Percentiles rank a stretch among this genome's conserved stretches.
phyloP scores from a whole-genome alignment of 2,329 filamentous ascomycete genomes.

The Aspergillus tubingensis region DNA sequence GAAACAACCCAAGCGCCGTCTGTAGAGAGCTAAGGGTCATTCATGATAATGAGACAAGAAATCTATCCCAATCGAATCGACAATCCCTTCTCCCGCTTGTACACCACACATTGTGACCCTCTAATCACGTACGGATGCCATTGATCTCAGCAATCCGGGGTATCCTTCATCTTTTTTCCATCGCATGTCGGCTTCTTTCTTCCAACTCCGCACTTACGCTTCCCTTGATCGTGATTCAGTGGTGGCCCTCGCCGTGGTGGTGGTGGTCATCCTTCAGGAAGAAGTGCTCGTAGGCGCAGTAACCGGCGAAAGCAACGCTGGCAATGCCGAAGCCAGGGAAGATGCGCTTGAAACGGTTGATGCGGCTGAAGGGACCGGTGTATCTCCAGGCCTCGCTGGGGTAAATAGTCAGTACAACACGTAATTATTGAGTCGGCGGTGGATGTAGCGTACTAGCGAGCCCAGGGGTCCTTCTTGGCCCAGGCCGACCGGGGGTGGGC shows the following conservation, averaged over 20 bases:
- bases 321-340: slow-evolving; percentile 94
- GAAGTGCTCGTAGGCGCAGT: slow-evolving; percentile 86
- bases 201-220: not conserved
- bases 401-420: slow-evolving; percentile 19
- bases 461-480: slow-evolving; percentile 62
- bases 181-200: slow-evolving; percentile 12
- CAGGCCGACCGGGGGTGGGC: slow-evolving; percentile 58
- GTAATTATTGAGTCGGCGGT: not conserved
- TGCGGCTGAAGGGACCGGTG: slow-evolving; percentile 80
- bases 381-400: slow-evolving; percentile 93
- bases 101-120: slow-evolving; percentile 8
- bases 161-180: slow-evolving; percentile 26
- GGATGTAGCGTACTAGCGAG: slow-evolving; percentile 54
- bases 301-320: slow-evolving; percentile 83
- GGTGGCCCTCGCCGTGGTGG: slow-evolving; percentile 56
- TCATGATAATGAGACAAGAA: slow-evolving; percentile 17
- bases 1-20: slow-evolving; percentile 34
- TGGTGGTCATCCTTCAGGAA: slow-evolving; percentile 72
- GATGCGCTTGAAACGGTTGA: slow-evolving; percentile 81
- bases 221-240: slow-evolving; percentile 42
- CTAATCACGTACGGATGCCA: not conserved
- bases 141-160: slow-evolving; percentile 21
- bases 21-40: slow-evolving; percentile 22
- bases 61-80: slow-evolving; percentile 8
- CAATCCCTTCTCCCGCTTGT: slow-evolving; percentile 11